These are phyloP conservation scores for Barbarea vulgaris DNA, from an alignment of 345 rosid species.

Conservation along the genomic window DNA sequence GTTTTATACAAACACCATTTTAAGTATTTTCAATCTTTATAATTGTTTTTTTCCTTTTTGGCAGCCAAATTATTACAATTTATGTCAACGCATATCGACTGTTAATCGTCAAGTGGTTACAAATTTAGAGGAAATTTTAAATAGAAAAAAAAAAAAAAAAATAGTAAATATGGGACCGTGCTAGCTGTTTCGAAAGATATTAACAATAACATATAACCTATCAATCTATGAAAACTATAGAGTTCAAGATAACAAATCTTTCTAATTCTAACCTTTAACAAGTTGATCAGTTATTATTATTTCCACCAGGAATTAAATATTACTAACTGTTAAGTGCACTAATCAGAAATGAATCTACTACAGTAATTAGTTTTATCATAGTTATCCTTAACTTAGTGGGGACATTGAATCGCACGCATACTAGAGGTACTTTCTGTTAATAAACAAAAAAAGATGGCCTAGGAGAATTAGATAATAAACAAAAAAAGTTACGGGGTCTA, in stretches of 20 bases:
- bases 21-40: neutral
- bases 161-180: neutral
- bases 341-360: slow-evolving; percentile 19
- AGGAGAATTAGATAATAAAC: neutral
- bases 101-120: neutral
- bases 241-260: neutral
- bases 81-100: neutral
- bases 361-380: slow-evolving; percentile 22
- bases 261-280: slow-evolving; percentile 18
- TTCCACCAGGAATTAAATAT: slow-evolving; percentile 22
- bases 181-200: slow-evolving; percentile 15
- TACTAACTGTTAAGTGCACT: slow-evolving; percentile 15
- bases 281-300: slow-evolving; percentile 34
- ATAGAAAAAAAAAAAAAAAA: neutral
- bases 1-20: neutral
- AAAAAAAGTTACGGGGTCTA: neutral
- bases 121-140: neutral
- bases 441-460: neutral
- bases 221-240: slow-evolving; percentile 6
- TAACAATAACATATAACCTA: neutral
- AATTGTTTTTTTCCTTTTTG: no score
- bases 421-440: slow-evolving; percentile 3
- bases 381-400: slow-evolving; percentile 27
- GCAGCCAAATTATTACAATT: no score
- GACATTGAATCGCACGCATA: slow-evolving; percentile 29